phyloP scores from a whole-genome alignment of 2,329 filamentous ascomycete species.

The Huntiella moniliformis region DNA sequence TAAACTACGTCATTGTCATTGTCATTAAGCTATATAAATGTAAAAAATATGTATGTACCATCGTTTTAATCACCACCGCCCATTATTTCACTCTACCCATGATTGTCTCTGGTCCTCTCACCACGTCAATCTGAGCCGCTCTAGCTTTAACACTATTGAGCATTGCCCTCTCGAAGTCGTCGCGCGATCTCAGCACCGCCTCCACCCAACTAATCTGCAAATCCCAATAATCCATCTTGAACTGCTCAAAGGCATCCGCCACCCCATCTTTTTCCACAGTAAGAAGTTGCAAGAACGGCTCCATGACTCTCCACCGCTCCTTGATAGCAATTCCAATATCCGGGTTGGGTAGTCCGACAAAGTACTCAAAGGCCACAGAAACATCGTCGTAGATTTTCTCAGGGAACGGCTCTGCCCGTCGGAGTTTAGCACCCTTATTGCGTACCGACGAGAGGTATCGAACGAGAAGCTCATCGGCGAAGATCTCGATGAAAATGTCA shows the following conservation, averaged over 20 bases:
- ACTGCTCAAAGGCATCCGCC: conserved; percentile 58
- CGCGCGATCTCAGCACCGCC: conserved; percentile 63
- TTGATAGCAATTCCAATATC: conserved; percentile 61
- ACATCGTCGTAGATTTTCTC: conserved; percentile 92
- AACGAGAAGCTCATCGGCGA: conserved; percentile 77
- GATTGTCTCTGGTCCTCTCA: conserved; percentile 71
- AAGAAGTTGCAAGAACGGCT: conserved; percentile 66
- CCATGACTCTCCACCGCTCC: conserved; percentile 79
- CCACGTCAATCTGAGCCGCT: conserved; percentile 69
- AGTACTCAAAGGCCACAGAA: conserved; percentile 76
- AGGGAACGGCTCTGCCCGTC: conserved; percentile 66
- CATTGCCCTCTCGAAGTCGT: conserved; percentile 89
- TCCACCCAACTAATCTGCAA: conserved; percentile 92
- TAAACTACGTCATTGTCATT: neutral
- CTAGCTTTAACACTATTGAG: conserved; percentile 70
- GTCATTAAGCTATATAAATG: neutral
- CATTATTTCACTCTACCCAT: conserved; percentile 78
- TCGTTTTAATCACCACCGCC: conserved; percentile 13
- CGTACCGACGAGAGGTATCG: conserved; percentile 68
- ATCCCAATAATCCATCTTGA: conserved; percentile 85
- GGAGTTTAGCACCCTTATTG: conserved; percentile 82
- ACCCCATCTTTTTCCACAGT: conserved; percentile 54
- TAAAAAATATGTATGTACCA: neutral
- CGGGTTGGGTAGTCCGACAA: conserved; percentile 49
- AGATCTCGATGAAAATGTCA: conserved; percentile 84